phyloP scores from a whole-genome alignment of 768 basidiomycete genomes.

The Lentinus brumalis region DNA sequence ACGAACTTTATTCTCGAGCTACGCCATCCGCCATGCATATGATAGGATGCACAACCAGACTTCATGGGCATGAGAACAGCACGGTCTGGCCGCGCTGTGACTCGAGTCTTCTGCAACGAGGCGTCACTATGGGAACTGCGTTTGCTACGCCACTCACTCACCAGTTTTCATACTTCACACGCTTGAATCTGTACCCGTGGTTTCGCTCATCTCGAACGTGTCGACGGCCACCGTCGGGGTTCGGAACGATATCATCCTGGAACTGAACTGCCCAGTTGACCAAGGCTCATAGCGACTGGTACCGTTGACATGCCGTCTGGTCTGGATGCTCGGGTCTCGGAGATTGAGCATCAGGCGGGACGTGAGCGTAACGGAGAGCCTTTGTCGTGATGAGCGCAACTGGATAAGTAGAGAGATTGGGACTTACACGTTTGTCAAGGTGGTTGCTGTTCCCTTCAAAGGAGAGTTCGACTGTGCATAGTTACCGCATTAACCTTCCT shows the following conservation, averaged over 20 bases:
- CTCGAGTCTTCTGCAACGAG: no score
- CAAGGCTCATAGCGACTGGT: constrained; percentile 6
- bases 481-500: no score
- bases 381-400: not conserved
- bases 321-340: constrained; percentile 4
- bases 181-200: no score
- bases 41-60: no score
- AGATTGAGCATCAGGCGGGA: constrained; percentile 12
- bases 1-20: no score
- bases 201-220: not conserved
- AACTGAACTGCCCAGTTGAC: constrained; percentile 12
- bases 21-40: no score
- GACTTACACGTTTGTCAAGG: constrained; percentile 13
- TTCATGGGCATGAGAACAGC: no score
- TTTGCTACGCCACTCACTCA: no score
- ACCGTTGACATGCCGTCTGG: not conserved
- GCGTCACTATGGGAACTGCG: no score
- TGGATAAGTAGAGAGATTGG: not conserved
- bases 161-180: no score
- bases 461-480: constrained; percentile 4
- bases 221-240: not conserved
- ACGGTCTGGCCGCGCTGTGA: no score
- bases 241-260: constrained; percentile 10
- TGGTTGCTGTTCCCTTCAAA: constrained; percentile 12
- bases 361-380: constrained; percentile 6